A percentile compares a stretch with the other conserved stretches of the same genome.
Evolutionary conservation across 345 rosid species (phyloP).

Genomic region (Populus pruinosa): DNA sequence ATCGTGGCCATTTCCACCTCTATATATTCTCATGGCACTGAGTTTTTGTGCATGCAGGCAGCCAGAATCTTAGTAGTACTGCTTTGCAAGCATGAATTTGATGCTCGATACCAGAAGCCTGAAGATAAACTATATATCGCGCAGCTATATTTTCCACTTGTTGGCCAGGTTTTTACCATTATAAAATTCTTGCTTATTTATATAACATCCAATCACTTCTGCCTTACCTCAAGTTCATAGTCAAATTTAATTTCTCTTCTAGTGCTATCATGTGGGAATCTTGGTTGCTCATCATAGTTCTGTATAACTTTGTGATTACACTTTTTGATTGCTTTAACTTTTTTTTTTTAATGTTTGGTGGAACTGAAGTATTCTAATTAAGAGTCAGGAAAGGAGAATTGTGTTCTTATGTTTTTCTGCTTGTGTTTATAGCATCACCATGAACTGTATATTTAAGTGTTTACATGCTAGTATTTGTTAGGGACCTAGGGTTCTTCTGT

Average conservation of each 20-base stretch:
- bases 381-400: neutral
- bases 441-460: neutral
- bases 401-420: neutral
- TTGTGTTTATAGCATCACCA: neutral
- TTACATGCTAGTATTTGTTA: neutral
- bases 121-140: constrained; percentile 98
- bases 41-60: constrained; percentile 51
- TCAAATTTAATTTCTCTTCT: neutral
- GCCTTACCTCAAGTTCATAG: neutral
- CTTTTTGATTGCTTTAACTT: neutral
- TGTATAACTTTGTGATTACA: neutral
- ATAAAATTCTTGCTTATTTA: neutral
- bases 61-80: constrained; percentile 90
- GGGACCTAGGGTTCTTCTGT: neutral
- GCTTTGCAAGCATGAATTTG: constrained; percentile 95
- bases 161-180: constrained; percentile 65
- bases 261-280: neutral
- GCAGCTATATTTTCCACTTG: constrained; percentile 87
- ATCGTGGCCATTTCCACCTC: no score
- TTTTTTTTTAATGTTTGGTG: neutral
- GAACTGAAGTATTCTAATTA: neutral
- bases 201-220: neutral
- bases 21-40: no score
- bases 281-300: neutral
- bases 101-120: constrained; percentile 94